A percentile compares a stretch with the other conserved stretches of the same genome.
Evolutionary conservation across 768 basidiomycete genomes (phyloP).

Genomic region (Leccinum ochraceum): DNA sequence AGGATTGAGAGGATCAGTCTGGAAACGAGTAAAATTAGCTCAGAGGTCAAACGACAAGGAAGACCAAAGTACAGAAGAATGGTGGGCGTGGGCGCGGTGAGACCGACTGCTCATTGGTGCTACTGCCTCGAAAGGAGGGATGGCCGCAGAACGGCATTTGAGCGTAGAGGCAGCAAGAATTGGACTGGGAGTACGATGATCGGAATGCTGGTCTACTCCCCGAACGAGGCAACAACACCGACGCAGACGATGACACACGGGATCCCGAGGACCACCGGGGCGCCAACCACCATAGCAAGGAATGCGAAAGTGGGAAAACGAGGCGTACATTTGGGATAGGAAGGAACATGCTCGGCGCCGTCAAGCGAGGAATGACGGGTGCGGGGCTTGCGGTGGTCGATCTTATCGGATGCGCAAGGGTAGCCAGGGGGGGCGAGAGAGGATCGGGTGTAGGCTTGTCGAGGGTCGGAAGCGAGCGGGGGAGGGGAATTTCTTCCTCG

Average conservation of each 20-base stretch:
- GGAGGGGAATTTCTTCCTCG: slow-evolving; percentile 42
- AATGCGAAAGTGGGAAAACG: slow-evolving; percentile 43
- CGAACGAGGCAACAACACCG: slow-evolving; percentile 28
- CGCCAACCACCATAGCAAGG: slow-evolving; percentile 62
- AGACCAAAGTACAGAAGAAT: slow-evolving; percentile 6
- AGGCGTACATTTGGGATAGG: slow-evolving; percentile 88
- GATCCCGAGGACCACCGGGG: slow-evolving; percentile 35
- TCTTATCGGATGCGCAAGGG: slow-evolving; percentile 39
- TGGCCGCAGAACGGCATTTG: neutral
- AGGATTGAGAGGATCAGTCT: slow-evolving; percentile 85
- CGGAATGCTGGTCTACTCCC: neutral
- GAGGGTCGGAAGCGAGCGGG: slow-evolving; percentile 31
- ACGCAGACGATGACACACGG: slow-evolving; percentile 41
- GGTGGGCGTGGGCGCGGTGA: neutral
- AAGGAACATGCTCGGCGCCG: slow-evolving; percentile 77
- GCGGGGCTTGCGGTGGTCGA: slow-evolving; percentile 13
- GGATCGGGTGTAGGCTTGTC: slow-evolving; percentile 56
- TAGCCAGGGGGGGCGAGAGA: slow-evolving; percentile 23
- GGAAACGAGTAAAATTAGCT: slow-evolving; percentile 6
- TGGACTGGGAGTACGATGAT: slow-evolving; percentile 4
- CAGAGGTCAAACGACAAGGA: neutral
- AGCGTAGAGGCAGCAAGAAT: slow-evolving; percentile 8
- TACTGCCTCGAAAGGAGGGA: slow-evolving; percentile 9
- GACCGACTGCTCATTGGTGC: slow-evolving; percentile 3
- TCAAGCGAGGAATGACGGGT: slow-evolving; percentile 61